A percentile compares a stretch with the other conserved stretches of the same genome.
These are phyloP conservation scores for Xylaria sp. DNA, from an alignment of 2,329 filamentous ascomycete genomes.

Conservation along the genomic window DNA sequence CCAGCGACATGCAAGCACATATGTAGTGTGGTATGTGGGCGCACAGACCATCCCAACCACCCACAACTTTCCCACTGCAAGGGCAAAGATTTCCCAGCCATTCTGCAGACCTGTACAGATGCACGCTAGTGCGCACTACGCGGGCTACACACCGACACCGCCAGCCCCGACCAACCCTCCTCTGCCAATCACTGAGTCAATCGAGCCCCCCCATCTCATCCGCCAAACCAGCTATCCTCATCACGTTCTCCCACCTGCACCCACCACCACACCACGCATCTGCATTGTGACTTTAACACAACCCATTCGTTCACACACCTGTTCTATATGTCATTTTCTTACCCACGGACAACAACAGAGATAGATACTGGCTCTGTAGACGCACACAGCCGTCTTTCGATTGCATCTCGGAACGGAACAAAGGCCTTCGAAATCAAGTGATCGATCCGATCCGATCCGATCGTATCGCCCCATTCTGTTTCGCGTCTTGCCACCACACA, in stretches of 20 bases:
- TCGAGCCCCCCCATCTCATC: conserved; percentile 17
- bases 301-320: conserved; percentile 25
- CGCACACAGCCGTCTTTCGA: not conserved
- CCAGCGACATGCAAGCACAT: not conserved
- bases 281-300: conserved; percentile 34
- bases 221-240: conserved; percentile 8
- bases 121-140: not conserved
- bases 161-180: conserved; percentile 18
- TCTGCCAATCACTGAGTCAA: conserved; percentile 29
- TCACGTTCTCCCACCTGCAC: conserved; percentile 21
- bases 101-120: conserved; percentile 1
- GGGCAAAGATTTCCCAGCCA: conserved; percentile 33
- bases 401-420: not conserved
- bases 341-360: not conserved
- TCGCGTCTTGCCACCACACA: conserved; percentile 21
- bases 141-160: conserved; percentile 31
- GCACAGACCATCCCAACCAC: conserved; percentile 36
- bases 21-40: not conserved
- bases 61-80: conserved; percentile 28
- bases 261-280: conserved; percentile 5
- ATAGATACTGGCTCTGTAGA: not conserved
- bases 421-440: not conserved
- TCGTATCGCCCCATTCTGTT: conserved; percentile 14
- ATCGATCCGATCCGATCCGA: conserved; percentile 13
- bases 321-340: not conserved